Conservation (phyloP, 192 early-diverging fungal genomes). For the Linnemannia schmuckeri region DNA sequence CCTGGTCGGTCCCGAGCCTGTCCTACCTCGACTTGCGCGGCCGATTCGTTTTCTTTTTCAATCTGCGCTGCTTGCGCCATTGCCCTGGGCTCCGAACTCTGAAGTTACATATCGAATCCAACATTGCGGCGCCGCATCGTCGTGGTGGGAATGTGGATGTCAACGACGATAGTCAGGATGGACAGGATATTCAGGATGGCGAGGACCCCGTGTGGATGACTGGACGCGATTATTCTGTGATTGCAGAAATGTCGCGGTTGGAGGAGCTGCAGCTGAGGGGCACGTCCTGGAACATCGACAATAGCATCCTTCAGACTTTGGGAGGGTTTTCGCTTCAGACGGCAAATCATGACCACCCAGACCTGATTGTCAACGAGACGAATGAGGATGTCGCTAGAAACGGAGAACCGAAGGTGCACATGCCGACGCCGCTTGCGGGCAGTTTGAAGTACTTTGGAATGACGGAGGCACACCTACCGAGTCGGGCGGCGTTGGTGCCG, state of each 20-base stretch:
- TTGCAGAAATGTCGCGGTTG: conserved; percentile 19
- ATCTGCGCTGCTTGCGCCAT: conserved; percentile 12
- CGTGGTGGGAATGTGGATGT: not conserved
- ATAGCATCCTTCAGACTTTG: conserved; percentile 7
- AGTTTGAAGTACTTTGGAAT: conserved; percentile 18
- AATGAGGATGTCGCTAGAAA: not conserved
- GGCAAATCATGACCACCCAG: not conserved
- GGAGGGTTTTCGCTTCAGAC: not conserved
- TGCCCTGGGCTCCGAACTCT: conserved; percentile 18
- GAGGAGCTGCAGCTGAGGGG: conserved; percentile 31
- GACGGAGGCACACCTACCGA: conserved; percentile 3
- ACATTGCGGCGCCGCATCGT: conserved; percentile 5
- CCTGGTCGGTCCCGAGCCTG: conserved; percentile 17
- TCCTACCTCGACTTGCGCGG: conserved; percentile 23
- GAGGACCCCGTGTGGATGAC: conserved; percentile 1
- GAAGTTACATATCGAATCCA: conserved; percentile 17
- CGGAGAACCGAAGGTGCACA: not conserved
- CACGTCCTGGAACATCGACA: conserved; percentile 23
- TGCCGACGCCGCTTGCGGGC: not conserved
- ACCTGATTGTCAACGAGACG: not conserved
- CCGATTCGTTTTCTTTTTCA: conserved; percentile 33
- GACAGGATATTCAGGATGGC: conserved; percentile 1
- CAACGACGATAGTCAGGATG: not conserved
- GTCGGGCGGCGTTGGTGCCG: not conserved
- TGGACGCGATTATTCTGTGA: conserved; percentile 11